Base-by-base conservation (phyloP, 495 filamentous ascomycete genomes). In the Rusavskia elegans region DNA sequence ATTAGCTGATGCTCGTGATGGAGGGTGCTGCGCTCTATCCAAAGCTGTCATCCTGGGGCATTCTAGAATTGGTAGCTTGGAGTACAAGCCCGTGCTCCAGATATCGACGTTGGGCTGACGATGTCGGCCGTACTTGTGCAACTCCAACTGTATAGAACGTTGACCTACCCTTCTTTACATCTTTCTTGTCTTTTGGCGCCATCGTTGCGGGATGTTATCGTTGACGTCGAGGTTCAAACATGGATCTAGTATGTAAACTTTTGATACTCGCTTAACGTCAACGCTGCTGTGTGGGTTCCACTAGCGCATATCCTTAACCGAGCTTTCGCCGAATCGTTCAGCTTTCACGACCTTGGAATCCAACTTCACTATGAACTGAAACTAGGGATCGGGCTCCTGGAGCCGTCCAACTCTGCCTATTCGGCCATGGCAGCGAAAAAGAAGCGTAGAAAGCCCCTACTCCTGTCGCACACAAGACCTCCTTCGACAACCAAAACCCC, bases 381-480 rank as follows among this genome's bases (percentile, higher is more conserved):
- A 35, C 2, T 7, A 14, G 9, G 32, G 1, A 10, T 11, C 32
- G 9, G 46, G 53, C 58, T 55, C 45, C 38, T 23, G 48, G 27
- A 2, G 17, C 19, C 11, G 2, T 32, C 7, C 36, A 17, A 14
- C 32, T 35, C 13, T 35, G 8, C 13, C 9, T 11, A 35, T 1
- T 11, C 8, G 8, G 32, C 32, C 16, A 77, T 76, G 72, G 58
- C 62, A 21, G 49, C 57, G 20, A 75, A 66, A 48, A 69, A 65
- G 52, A 61, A 58, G 37, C 50, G 51, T 16, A 54, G 46, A 52
- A 67, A 61, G 37, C 53, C 59, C 41, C 61, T 60, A 25, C 60
- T 64, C 39, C 69, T 92, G n/a, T 77, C 83, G 16, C 75, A 73
- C 38, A 80, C 81, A 5, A 83, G 88, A 8, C 87, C 87, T 37